phyloP scores from a whole-genome alignment of 495 filamentous ascomycete genomes.

The Trichoderma orchidacearum region DNA sequence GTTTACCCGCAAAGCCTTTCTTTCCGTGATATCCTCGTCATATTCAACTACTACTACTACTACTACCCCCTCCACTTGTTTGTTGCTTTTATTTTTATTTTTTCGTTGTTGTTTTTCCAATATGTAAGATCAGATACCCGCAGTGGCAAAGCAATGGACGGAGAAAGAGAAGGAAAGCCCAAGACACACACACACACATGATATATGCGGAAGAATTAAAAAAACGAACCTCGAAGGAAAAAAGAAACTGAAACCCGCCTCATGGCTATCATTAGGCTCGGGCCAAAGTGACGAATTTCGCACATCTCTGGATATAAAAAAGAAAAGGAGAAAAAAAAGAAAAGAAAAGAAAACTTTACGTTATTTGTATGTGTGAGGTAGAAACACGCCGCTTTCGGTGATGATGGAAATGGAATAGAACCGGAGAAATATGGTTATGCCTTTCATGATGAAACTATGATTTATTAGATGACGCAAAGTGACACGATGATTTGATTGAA shows the following conservation, averaged over 20 bases:
- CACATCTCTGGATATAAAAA: background rate
- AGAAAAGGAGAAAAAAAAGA: no score
- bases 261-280: background rate
- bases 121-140: slow-evolving; percentile 1
- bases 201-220: background rate
- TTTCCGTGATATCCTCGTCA: background rate
- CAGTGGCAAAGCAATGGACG: background rate
- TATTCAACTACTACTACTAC: background rate
- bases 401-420: background rate
- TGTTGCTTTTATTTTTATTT: background rate
- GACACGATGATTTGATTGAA: no score
- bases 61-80: no score
- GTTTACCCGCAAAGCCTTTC: background rate
- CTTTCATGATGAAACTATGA: no score
- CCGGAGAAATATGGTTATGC: background rate
- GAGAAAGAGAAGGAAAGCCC: background rate
- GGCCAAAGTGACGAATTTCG: background rate
- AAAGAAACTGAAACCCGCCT: background rate
- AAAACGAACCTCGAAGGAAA: background rate
- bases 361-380: background rate
- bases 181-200: background rate
- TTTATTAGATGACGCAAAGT: no score
- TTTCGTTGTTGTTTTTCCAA: background rate
- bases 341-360: background rate
- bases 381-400: background rate